Evolutionary conservation across 148 eudicot species (phyloP).

Genomic region (Mesembryanthemum crystallinum): DNA sequence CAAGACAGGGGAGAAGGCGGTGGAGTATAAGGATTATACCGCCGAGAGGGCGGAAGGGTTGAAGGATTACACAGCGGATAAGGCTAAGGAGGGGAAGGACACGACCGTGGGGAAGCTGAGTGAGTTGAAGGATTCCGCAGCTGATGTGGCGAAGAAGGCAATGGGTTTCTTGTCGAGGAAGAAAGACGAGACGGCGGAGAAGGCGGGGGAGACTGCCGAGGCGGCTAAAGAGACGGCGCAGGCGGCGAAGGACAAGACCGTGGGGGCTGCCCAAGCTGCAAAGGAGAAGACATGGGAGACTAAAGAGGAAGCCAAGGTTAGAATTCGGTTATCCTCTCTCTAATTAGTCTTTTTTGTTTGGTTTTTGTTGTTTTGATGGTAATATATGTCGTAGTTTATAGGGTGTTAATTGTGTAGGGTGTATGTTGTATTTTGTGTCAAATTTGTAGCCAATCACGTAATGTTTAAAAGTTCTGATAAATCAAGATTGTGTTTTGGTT

Average conservation of each 20-base stretch:
- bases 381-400: no score
- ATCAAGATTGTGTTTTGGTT: no score
- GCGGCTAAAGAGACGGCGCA: constrained; percentile 25
- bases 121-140: constrained; percentile 26
- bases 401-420: neutral
- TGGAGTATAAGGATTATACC: constrained; percentile 19
- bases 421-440: no score
- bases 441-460: no score
- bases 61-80: constrained; percentile 25
- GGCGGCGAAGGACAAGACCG: constrained; percentile 24
- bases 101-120: constrained; percentile 23
- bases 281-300: constrained; percentile 27
- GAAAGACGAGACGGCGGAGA: constrained; percentile 32
- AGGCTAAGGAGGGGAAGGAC: constrained; percentile 29
- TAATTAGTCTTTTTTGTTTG: neutral
- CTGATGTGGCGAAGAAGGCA: constrained; percentile 32
- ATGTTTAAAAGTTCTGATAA: no score
- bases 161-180: constrained; percentile 29
- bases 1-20: constrained; percentile 9
- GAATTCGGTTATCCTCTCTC: constrained; percentile 29
- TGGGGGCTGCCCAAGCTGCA: constrained; percentile 13
- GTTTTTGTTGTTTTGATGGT: neutral
- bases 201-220: constrained; percentile 24
- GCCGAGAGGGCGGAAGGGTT: constrained; percentile 31
- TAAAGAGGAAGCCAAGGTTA: constrained; percentile 50